These are phyloP conservation scores for Sporothrix luriei DNA, from an alignment of 2,329 filamentous ascomycete genomes.

Conservation along the genomic window DNA sequence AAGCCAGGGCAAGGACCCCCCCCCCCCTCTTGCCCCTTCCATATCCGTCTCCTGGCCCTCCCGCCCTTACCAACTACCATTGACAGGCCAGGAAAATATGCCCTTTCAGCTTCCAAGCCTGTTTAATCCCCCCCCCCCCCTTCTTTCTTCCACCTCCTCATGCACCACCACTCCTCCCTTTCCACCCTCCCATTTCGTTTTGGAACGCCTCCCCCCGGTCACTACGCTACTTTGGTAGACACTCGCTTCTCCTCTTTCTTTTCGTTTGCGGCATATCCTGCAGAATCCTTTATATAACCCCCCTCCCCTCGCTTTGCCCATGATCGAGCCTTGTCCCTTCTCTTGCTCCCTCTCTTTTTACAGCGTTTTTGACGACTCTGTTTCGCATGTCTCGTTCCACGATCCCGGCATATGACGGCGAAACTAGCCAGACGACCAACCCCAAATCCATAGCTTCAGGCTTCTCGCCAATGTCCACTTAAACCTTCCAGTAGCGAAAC, in stretches of 20 bases:
- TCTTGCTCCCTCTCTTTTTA: neutral
- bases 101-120: conserved; percentile 15
- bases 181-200: conserved; percentile 27
- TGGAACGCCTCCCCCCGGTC: conserved; percentile 4
- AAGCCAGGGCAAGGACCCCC: conserved; percentile 15
- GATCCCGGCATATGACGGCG: conserved; percentile 12
- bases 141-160: neutral
- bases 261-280: conserved; percentile 17
- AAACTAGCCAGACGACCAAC: conserved; percentile 5
- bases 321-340: neutral
- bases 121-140: conserved; percentile 10
- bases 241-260: conserved; percentile 19
- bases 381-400: neutral
- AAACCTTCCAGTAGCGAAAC: neutral
- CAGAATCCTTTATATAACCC: conserved; percentile 9
- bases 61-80: neutral
- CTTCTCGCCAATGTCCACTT: conserved; percentile 3
- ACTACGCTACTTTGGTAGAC: conserved; percentile 19
- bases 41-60: conserved; percentile 1
- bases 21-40: conserved; percentile 16
- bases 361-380: neutral
- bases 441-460: conserved; percentile 16
- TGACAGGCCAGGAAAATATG: conserved; percentile 16
- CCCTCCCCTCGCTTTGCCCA: neutral
- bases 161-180: conserved; percentile 16